A percentile compares a stretch with the other conserved stretches of the same genome.
Conservation (phyloP, 495 filamentous ascomycete genomes). For the Xylaria nigripes region DNA sequence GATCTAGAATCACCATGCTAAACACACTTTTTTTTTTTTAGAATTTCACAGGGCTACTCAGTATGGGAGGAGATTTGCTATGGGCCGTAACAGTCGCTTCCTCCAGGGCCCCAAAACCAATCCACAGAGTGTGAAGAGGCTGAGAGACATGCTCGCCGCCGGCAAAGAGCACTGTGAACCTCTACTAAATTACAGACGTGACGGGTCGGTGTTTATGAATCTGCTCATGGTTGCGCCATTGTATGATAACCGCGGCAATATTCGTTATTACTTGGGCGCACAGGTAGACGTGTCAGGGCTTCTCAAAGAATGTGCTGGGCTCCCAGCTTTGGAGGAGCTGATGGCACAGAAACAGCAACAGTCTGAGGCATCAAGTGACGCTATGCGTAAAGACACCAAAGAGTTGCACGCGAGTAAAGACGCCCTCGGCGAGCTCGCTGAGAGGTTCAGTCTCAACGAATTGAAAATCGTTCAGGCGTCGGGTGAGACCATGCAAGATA, state of each 20-base stretch:
- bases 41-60: conserved; percentile 57
- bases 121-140: conserved; percentile 41
- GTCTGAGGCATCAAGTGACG: conserved; percentile 13
- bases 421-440: conserved; percentile 44
- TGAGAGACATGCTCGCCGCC: conserved; percentile 46
- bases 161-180: conserved; percentile 59
- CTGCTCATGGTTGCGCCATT: conserved; percentile 56
- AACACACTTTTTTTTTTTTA: conserved; percentile 10
- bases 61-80: conserved; percentile 49
- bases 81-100: conserved; percentile 57
- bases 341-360: conserved; percentile 21
- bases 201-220: conserved; percentile 63
- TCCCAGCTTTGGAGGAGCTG: conserved; percentile 46
- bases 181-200: conserved; percentile 58
- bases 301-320: conserved; percentile 46
- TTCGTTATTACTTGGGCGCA: conserved; percentile 55
- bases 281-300: conserved; percentile 56
- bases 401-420: conserved; percentile 22
- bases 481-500: conserved; percentile 49
- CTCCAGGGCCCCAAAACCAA: conserved; percentile 55
- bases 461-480: conserved; percentile 47
- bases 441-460: conserved; percentile 51
- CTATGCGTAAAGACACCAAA: conserved; percentile 10
- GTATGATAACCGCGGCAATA: conserved; percentile 49
- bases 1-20: background rate